phyloP scores from a whole-genome alignment of 2,329 filamentous ascomycete species.

The Tolypocladium ophioglossoides region DNA sequence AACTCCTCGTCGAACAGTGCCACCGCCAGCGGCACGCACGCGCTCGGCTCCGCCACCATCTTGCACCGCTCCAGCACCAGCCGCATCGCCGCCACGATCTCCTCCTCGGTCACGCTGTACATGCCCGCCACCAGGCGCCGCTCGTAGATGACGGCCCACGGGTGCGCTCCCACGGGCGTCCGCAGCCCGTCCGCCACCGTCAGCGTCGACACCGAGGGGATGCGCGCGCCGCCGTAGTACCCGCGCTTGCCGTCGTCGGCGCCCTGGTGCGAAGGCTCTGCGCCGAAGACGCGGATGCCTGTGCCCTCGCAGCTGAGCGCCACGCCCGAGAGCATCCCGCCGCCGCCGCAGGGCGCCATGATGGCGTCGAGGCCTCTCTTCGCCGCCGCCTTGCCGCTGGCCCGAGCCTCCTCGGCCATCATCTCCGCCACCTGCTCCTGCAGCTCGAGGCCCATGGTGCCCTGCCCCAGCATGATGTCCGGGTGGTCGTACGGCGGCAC shows the following conservation, averaged over 20 bases:
- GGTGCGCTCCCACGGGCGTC: constrained; percentile 66
- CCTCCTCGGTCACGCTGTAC: constrained; percentile 65
- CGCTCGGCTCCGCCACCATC: constrained; percentile 80
- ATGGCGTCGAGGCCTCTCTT: constrained; percentile 49
- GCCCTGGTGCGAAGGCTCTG: constrained; percentile 73
- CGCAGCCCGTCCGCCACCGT: constrained; percentile 86
- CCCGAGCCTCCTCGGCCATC: constrained; percentile 22
- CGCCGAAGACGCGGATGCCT: constrained; percentile 68
- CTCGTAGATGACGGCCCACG: constrained; percentile 70
- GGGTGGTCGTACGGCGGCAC: constrained; percentile 90
- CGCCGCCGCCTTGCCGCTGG: constrained; percentile 2
- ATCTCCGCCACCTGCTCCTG: constrained; percentile 58
- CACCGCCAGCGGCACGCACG: constrained; percentile 74
- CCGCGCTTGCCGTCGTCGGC: constrained; percentile 75
- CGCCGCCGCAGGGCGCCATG: constrained; percentile 77
- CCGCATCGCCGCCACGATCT: constrained; percentile 68
- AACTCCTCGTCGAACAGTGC: constrained; percentile 83
- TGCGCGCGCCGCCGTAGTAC: constrained; percentile 49
- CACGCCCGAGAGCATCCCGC: constrained; percentile 76
- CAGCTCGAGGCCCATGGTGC: constrained; percentile 78
- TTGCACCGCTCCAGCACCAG: constrained; percentile 83
- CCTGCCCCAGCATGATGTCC: constrained; percentile 85
- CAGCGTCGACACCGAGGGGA: constrained; percentile 59
- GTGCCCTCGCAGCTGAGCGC: constrained; percentile 67
- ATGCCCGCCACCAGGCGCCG: constrained; percentile 58